These are phyloP conservation scores for Skeletonema marinoi DNA, from an alignment of 108 stramenopile genomes.

Conservation along the genomic window DNA sequence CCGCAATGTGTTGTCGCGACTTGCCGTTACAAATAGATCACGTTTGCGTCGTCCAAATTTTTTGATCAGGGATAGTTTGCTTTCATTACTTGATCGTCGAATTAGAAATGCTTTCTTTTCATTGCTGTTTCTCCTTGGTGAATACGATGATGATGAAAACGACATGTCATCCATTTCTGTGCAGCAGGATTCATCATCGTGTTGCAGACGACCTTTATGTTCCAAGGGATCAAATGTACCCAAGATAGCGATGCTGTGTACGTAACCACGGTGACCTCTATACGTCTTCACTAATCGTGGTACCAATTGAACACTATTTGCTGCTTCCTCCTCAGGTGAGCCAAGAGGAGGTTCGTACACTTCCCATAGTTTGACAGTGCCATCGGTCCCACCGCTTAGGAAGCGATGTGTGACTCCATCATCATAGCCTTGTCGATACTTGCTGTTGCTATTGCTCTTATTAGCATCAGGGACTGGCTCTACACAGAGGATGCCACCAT, in stretches of 20 bases:
- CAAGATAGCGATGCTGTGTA: slow-evolving; percentile 2
- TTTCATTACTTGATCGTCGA: not conserved
- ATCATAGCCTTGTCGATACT: not conserved
- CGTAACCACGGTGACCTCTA: slow-evolving; percentile 18
- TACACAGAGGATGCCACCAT: slow-evolving; percentile 28
- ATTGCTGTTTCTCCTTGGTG: not conserved
- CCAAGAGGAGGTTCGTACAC: slow-evolving; percentile 7
- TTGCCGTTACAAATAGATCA: slow-evolving; percentile 36
- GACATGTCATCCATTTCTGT: not conserved
- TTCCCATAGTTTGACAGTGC: slow-evolving; percentile 38
- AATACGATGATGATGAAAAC: not conserved
- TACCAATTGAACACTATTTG: not conserved
- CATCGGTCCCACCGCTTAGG: slow-evolving; percentile 33
- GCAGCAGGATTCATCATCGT: not conserved
- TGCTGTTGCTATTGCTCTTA: not conserved
- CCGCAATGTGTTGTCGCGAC: slow-evolving; percentile 31
- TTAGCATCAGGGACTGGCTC: slow-evolving; percentile 7
- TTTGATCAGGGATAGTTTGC: not conserved
- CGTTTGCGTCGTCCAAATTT: not conserved
- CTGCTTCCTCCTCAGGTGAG: not conserved
- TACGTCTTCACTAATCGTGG: slow-evolving; percentile 20
- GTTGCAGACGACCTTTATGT: not conserved
- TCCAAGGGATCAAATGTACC: slow-evolving; percentile 11
- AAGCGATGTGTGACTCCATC: slow-evolving; percentile 23
- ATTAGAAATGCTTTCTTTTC: not conserved